Evolutionary conservation across 345 rosid genomes (phyloP), one percentile per base, ranked within the genome.

Genomic region (Aethionema arabicum): DNA sequence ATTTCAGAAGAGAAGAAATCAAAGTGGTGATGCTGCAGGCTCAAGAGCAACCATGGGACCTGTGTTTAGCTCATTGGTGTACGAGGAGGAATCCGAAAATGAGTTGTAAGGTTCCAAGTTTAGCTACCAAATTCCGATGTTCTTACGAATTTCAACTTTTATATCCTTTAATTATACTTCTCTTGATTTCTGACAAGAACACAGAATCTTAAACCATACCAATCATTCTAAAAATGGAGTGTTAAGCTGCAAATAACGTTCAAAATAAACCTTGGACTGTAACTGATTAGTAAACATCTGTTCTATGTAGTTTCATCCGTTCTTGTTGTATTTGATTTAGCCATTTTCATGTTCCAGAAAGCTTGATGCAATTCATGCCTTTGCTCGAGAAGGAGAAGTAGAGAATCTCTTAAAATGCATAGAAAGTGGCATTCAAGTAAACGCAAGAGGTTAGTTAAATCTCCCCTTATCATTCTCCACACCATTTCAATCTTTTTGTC

Each of bases 301-400:
- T 21, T 21, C 27, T 21, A 21, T 21, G 27, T 38, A 69, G 14
- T 59, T 14, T 12, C 29, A 35, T 30, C 41, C 31, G 56, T 50
- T 63, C 36, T 36, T 61, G 47, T 1, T 5, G 27, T 11, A 8
- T 7, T 29, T 10, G 2, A 5, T 42, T 30, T 39, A 2, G 32
- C 8, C 7, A 0, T 0, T 37, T 54, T 35, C 21, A 51, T 11
- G 47, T 56, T 56, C 47, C 80, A 93, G 99, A 86, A 79, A 74
- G 77, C 78, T 93, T 80, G 97, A 90, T 65, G 97, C 86, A 31
- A 69, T 93, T 45, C 99, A 93, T 76, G 82, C 73, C 51, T 90
- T 82, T 82, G 91, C 99, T 10, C 82, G 99, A 80, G 99, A 93
- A 79, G 99, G 99, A 52, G 89, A 87, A 11, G 71, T 77, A 31